Evolutionary conservation across 371 early-diverging fungal species (phyloP), one percentile per base, ranked within the genome.

Genomic region (Entomophthora muscae): DNA sequence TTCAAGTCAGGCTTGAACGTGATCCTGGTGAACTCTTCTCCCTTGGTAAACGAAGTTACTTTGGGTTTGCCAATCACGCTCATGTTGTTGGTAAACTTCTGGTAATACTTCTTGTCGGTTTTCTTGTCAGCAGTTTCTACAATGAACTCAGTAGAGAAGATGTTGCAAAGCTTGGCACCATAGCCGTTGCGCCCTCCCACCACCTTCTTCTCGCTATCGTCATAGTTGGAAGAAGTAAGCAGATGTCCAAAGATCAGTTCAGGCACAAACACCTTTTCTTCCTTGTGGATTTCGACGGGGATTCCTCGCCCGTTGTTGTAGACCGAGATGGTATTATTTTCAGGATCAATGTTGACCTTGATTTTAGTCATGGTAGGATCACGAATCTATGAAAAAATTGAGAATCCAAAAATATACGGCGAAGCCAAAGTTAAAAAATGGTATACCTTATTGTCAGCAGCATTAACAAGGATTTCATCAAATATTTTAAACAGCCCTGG

Each of bases 401-500:
- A 42, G 10, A 42, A 42, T 17, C 17, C 51, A 17, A 21, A 61
- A 10, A 17, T 29, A 7, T 27, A 12, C 28, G 51, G n/a, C 17
- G 3, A 61, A 2, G 23, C 0, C 24, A 10, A 53, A 53, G 10
- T 53, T 21, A 29, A 2, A n/a, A 13, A 53, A 57, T 27, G 52
- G 7, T 32, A 62, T 78, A 85, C 84, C 83, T 90, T 92, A 72
- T 93, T 91, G 66, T 91, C 93, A 32, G 91, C 91, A n/a, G 93
- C 99, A 77, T 99, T 99, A 26, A 99, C 99, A 1, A 99, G 73
- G 66, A 99, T 98, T 75, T 99, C 99, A 73, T 99, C 99, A 61
- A 99, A 94, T 67, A 99, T 99, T 73, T 99, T 99, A 78, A 96
- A 99, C 3, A 99, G 75, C 31, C 99, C 99, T 55, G 99, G 99